phyloP scores from a whole-genome alignment of 495 filamentous ascomycete species.

The Penicillium antarcticum region DNA sequence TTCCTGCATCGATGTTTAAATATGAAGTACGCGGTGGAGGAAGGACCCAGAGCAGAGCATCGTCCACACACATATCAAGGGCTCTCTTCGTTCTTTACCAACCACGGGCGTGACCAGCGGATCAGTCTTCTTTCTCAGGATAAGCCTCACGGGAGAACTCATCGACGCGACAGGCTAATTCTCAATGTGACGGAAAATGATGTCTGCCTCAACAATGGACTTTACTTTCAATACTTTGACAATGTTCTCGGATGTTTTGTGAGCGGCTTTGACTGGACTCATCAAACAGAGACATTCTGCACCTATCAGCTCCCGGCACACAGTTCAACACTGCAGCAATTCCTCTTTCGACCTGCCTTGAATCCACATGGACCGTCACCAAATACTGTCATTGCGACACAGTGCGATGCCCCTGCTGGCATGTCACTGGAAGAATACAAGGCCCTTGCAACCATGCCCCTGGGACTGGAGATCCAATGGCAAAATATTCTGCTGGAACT shows the following conservation, averaged over 20 bases:
- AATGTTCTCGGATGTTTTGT: slow-evolving; percentile 23
- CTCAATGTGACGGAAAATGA: slow-evolving; percentile 14
- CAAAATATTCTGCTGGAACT: slow-evolving; percentile 53
- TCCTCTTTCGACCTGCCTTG: slow-evolving; percentile 27
- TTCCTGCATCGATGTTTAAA: no score
- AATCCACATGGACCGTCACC: slow-evolving; percentile 20
- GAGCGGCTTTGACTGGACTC: slow-evolving; percentile 25
- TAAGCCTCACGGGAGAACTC: slow-evolving; percentile 27
- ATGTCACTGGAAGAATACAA: slow-evolving; percentile 51
- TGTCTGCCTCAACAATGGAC: slow-evolving; percentile 45
- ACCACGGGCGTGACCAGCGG: no score
- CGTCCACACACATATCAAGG: slow-evolving; percentile 4
- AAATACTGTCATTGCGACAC: slow-evolving; percentile 44
- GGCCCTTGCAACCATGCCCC: slow-evolving; percentile 43
- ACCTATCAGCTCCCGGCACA: slow-evolving; percentile 35
- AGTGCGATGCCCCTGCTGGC: slow-evolving; percentile 34
- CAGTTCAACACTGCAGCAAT: slow-evolving; percentile 29
- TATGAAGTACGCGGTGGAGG: neutral
- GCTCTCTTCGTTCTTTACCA: no score
- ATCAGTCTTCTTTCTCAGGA: slow-evolving; percentile 24
- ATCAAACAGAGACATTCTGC: slow-evolving; percentile 21
- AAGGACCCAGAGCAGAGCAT: slow-evolving; percentile 14
- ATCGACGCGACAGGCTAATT: slow-evolving; percentile 14
- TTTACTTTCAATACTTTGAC: slow-evolving; percentile 31
- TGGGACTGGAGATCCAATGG: slow-evolving; percentile 51